Base-by-base conservation (phyloP, 352 stramenopile species). In the Blastocystis hominis region DNA sequence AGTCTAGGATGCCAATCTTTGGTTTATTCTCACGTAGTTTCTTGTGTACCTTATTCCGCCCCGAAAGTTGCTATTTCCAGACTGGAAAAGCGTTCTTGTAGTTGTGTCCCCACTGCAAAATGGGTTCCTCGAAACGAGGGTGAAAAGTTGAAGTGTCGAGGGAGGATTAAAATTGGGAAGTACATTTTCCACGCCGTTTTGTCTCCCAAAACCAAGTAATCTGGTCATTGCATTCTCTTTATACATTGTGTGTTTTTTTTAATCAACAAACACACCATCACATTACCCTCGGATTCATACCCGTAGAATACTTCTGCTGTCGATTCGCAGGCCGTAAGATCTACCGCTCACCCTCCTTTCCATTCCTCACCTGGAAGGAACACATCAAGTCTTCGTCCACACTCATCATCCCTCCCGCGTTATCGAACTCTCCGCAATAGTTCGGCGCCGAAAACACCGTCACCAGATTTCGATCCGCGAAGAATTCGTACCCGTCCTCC, bases 401-500 rank as follows among this genome's bases (percentile, higher is more conserved):
- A 54, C 90, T 91, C 91, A 94, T 94, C 91, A 94, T 93, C n/a
- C 91, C 92, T 84, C 91, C 92, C 47, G 92, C 92, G 64, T 94
- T 94, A 90, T 94, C 91, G 72, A 91, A 91, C 44, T 90, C 88
- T 53, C 89, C 89, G 55, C 88, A 90, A 55, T 90, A 90, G 53
- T 90, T 90, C 36, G 89, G 89, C 17, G 91, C 92, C 34, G 90
- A 93, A 76, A 94, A 94, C 7, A 94, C 89, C 34, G 90, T 92
- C 24, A 92, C 90, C 4, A 92, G 86, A 70, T 90, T 80, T 17
- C 91, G 66, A 89, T 90, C 76, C n/a, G 89, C 90, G 59, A 91
- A 90, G 75, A 94, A 94, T 78, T 95, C 91, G 79, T 96, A 96
- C 20, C 93, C 93, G 90, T 95, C 93, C 88, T 96, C 93, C 5